These are phyloP conservation scores for Talaromyces trachyspermus DNA, from an alignment of 495 filamentous ascomycete species.

Conservation along the genomic window DNA sequence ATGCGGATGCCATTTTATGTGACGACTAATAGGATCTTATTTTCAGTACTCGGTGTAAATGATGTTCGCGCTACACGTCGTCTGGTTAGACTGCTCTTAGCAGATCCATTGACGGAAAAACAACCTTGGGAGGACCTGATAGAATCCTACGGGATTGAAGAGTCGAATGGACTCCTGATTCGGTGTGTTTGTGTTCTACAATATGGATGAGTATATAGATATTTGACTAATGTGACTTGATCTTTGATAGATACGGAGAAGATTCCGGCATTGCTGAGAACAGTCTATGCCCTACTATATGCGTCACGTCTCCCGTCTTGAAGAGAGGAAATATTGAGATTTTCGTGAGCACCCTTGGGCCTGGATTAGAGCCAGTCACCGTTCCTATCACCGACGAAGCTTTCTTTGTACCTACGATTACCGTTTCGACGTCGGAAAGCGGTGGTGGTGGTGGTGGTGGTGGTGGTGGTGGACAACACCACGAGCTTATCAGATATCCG, in stretches of 20 bases:
- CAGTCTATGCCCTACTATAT: conserved; percentile 46
- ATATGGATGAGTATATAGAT: not conserved
- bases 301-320: conserved; percentile 61
- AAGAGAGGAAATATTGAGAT: conserved; percentile 68
- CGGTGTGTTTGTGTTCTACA: conserved; percentile 30
- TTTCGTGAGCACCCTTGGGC: conserved; percentile 54
- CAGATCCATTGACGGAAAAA: conserved; percentile 63
- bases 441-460: no score
- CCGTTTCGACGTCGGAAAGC: conserved; percentile 52
- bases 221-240: conserved; percentile 6
- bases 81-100: conserved; percentile 63
- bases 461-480: no score
- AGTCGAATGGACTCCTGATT: conserved; percentile 48
- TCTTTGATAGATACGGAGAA: conserved; percentile 45
- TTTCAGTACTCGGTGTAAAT: conserved; percentile 50
- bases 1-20: no score
- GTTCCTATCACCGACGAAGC: conserved; percentile 45
- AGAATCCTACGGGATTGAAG: conserved; percentile 34
- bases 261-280: conserved; percentile 32
- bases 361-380: conserved; percentile 27
- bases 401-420: conserved; percentile 66
- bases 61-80: conserved; percentile 43
- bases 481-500: conserved; percentile 64
- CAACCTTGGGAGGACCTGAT: conserved; percentile 66
- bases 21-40: no score